Base-by-base conservation (phyloP, 768 basidiomycete species). In the Suillus fuscotomentosus region DNA sequence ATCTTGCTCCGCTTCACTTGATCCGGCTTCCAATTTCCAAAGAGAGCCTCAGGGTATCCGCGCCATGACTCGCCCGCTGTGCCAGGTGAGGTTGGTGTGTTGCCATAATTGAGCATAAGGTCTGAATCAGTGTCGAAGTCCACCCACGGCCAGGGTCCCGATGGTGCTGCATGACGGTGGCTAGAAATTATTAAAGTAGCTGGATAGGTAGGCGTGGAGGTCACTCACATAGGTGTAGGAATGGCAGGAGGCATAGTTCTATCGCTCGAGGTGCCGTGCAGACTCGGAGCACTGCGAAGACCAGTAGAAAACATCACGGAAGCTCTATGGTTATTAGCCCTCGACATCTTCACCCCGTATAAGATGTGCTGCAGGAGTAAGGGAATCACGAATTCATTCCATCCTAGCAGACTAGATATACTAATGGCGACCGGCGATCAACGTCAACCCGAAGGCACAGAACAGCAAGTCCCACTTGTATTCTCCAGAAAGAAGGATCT, bases 11-110 rank as follows among this genome's bases (percentile, higher is more conserved):
- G 67, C 24, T 60, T 50, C 31, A 77, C 72, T 60, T 84, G 83
- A 3, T 69, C 69, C 1, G 67, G 70, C 0, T 81, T 83, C 84
- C 84, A 85, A 65, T 84, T 85, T 0, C 82, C 80, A 69, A 81
- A 85, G 7, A 80, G 69, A 1, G 78, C 76, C 62, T 82, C 77
- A 0, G 84, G 83, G 68, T 84, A 85, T 61, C 66, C 63, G 27
- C 69, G 48, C 78, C 78, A 79, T 57, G 24, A 27, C 24, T 24
- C 22, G 56, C 15, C 24, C 0, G 5, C 15, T 57, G 38, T 8
- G 24, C 22, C 15, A 5, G 22, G 24, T 24, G 56, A 8, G 15
- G 22, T 3, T 34, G 63, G 63, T 13, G 27, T 22, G 22, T 36
- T 64, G 47, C 36, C 15, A 14, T 10, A 3, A 43, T 24, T 39